Evolutionary conservation across 345 rosid genomes (phyloP).

Genomic region (Acer negundo): DNA sequence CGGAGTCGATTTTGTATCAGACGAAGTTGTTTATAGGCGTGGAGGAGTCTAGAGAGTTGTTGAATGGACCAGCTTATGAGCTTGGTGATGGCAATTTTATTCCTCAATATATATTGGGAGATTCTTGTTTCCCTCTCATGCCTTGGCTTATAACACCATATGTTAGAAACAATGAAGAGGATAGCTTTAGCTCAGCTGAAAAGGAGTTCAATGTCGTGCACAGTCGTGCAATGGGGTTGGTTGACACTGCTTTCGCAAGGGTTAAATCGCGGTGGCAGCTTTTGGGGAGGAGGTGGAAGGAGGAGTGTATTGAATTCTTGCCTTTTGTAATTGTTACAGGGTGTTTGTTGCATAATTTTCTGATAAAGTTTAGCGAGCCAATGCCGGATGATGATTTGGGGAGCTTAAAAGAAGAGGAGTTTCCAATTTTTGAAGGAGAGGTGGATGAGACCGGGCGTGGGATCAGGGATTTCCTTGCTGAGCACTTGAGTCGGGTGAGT

Average conservation of each 20-base stretch:
- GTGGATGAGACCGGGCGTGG: slow-evolving; percentile 37
- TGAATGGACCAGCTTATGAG: slow-evolving; percentile 45
- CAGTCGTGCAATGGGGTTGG: slow-evolving; percentile 44
- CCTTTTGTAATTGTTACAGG: slow-evolving; percentile 63
- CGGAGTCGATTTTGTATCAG: slow-evolving; percentile 48
- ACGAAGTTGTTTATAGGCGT: slow-evolving; percentile 44
- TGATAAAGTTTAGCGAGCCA: slow-evolving; percentile 52
- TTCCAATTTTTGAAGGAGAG: slow-evolving; percentile 46
- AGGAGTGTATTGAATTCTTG: slow-evolving; percentile 53
- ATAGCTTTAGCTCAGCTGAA: slow-evolving; percentile 40
- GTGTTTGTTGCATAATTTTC: slow-evolving; percentile 75
- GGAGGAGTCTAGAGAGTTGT: slow-evolving; percentile 45
- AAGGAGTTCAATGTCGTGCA: slow-evolving; percentile 58
- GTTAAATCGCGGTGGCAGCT: slow-evolving; percentile 67
- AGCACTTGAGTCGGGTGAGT: slow-evolving; percentile 51
- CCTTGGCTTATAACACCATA: slow-evolving; percentile 83
- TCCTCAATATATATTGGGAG: slow-evolving; percentile 65
- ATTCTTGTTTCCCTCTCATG: slow-evolving; percentile 64
- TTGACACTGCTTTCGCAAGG: slow-evolving; percentile 45
- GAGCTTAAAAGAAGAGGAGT: slow-evolving; percentile 27
- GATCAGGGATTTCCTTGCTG: slow-evolving; percentile 63
- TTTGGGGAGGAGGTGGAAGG: slow-evolving; percentile 63
- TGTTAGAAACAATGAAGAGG: slow-evolving; percentile 36
- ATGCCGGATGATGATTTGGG: slow-evolving; percentile 33
- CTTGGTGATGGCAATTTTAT: slow-evolving; percentile 47